These are phyloP conservation scores for Sporothrix luriei DNA, from an alignment of 2,329 filamentous ascomycete species.

Conservation along the genomic window DNA sequence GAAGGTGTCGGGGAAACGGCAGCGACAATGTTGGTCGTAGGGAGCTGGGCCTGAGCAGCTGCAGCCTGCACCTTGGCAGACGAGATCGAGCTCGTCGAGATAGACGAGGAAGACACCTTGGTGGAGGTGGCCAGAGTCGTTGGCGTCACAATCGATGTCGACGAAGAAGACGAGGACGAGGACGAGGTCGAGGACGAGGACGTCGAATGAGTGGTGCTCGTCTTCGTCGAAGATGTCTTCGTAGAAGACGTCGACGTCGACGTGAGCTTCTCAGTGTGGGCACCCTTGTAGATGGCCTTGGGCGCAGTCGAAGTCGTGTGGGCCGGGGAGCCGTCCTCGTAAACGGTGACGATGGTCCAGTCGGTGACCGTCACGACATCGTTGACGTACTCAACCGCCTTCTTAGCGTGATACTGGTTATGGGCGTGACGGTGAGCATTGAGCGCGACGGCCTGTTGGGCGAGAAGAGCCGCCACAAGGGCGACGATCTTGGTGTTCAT, in stretches of 20 bases:
- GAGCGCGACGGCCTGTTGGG: constrained; percentile 49
- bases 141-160: constrained; percentile 28
- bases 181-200: constrained; percentile 5
- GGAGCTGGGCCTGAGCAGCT: constrained; percentile 14
- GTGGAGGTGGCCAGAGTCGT: constrained; percentile 31
- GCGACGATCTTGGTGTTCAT: constrained; percentile 42
- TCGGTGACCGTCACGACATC: constrained; percentile 45
- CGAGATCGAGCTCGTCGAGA: constrained; percentile 3
- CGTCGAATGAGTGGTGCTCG: neutral
- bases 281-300: constrained; percentile 36
- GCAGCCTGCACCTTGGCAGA: neutral
- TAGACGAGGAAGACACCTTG: constrained; percentile 16
- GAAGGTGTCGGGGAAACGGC: constrained; percentile 35
- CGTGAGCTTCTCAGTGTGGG: constrained; percentile 28
- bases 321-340: constrained; percentile 38
- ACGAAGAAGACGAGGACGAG: neutral
- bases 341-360: constrained; percentile 51
- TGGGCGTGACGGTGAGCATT: constrained; percentile 50
- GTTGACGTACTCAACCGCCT: constrained; percentile 41
- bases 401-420: constrained; percentile 43
- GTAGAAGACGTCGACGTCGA: constrained; percentile 28
- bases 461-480: constrained; percentile 50
- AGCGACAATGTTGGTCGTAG: constrained; percentile 29
- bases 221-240: neutral
- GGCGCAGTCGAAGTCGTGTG: constrained; percentile 27